A percentile compares a stretch with the other conserved stretches of the same genome.
Evolutionary conservation across 805 yeast species (phyloP).

Genomic region (Kodamaea lidongshanica): DNA sequence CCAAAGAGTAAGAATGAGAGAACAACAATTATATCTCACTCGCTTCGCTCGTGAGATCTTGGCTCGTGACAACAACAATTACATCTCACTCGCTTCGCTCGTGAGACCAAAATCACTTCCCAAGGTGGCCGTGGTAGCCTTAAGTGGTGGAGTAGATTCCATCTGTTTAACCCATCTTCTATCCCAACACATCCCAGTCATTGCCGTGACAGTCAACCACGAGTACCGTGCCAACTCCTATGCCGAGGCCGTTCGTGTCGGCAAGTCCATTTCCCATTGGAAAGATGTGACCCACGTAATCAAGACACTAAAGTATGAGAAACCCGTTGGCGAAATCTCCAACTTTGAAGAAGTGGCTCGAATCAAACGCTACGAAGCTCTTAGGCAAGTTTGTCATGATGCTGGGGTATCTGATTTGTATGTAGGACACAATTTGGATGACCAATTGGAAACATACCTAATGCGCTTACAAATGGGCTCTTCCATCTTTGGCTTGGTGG

Average conservation of each 20-base stretch:
- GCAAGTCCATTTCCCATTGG: slow-evolving; percentile 26
- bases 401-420: slow-evolving; percentile 33
- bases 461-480: slow-evolving; percentile 43
- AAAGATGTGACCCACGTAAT: slow-evolving; percentile 28
- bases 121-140: slow-evolving; percentile 44
- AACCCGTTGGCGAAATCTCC: slow-evolving; percentile 24
- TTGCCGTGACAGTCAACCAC: slow-evolving; percentile 67
- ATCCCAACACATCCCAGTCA: slow-evolving; percentile 31
- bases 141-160: slow-evolving; percentile 81
- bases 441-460: slow-evolving; percentile 65
- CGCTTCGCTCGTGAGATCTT: too few relatives aligned
- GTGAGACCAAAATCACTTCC: too few relatives aligned
- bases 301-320: slow-evolving; percentile 17
- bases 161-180: slow-evolving; percentile 58
- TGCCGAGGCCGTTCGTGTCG: slow-evolving; percentile 44
- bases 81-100: too few relatives aligned
- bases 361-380: slow-evolving; percentile 40
- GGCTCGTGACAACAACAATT: too few relatives aligned
- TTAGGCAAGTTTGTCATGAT: slow-evolving; percentile 37
- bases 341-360: slow-evolving; percentile 61
- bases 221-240: slow-evolving; percentile 43
- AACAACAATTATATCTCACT: too few relatives aligned
- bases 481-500: slow-evolving; percentile 49
- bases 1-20: too few relatives aligned
- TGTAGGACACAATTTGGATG: slow-evolving; percentile 66